Conservation (phyloP, 352 stramenopile genomes). For the Globisporangium nagaii region DNA sequence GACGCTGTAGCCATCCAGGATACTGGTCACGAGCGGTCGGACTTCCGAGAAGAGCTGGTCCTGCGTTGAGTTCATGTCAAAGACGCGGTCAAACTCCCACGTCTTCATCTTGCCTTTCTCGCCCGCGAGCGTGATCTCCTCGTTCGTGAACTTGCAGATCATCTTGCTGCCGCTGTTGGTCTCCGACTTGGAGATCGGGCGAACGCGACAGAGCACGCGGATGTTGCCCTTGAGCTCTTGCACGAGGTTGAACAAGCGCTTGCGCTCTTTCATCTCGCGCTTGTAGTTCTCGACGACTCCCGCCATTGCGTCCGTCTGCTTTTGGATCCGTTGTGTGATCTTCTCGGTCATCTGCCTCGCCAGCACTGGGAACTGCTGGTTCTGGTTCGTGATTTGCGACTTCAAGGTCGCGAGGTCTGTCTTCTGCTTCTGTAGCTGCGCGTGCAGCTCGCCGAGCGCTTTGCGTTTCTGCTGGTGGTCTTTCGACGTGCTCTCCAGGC, state of each 20-base stretch:
- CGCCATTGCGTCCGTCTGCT: slow-evolving; percentile 73
- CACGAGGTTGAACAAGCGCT: slow-evolving; percentile 94
- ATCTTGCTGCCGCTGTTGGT: slow-evolving; percentile 66
- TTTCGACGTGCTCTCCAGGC: slow-evolving; percentile 56
- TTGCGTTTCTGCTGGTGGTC: slow-evolving; percentile 51
- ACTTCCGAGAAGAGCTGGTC: slow-evolving; percentile 78
- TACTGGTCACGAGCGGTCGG: slow-evolving; percentile 74
- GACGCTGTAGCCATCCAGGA: slow-evolving; percentile 85
- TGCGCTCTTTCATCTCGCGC: slow-evolving; percentile 83
- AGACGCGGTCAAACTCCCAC: slow-evolving; percentile 85
- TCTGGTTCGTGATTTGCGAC: slow-evolving; percentile 38
- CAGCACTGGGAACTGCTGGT: slow-evolving; percentile 53
- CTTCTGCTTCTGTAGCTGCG: slow-evolving; percentile 54
- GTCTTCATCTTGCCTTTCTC: slow-evolving; percentile 86
- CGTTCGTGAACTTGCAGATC: slow-evolving; percentile 74
- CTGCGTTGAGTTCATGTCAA: slow-evolving; percentile 70
- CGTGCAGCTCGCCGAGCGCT: slow-evolving; percentile 29
- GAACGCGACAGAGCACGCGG: slow-evolving; percentile 94
- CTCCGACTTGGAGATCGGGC: slow-evolving; percentile 86
- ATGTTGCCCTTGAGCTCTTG: slow-evolving; percentile 97
- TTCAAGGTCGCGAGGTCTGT: slow-evolving; percentile 44
- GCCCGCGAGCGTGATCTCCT: slow-evolving; percentile 73
- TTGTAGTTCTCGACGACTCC: slow-evolving; percentile 89
- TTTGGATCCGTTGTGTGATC: slow-evolving; percentile 61
- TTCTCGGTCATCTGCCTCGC: slow-evolving; percentile 71